phyloP scores from a whole-genome alignment of 208 protist species.

The Porcisia hertigi region DNA sequence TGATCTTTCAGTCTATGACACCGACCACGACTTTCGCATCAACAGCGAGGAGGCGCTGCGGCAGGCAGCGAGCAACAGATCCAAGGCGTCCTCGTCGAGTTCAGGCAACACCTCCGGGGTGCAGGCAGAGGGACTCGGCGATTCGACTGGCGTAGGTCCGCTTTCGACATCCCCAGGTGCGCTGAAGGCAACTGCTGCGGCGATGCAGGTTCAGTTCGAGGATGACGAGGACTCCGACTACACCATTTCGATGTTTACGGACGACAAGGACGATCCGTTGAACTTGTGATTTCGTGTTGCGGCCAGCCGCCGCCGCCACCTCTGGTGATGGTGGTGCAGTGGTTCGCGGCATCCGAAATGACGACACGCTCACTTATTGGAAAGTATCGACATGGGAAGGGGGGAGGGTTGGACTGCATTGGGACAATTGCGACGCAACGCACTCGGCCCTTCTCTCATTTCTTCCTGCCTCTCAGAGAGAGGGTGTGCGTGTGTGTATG shows the following conservation, averaged over 20 bases:
- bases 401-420: neutral
- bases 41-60: constrained; percentile 52
- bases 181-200: constrained; percentile 9
- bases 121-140: neutral
- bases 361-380: neutral
- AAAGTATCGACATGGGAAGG: neutral
- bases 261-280: constrained; percentile 20
- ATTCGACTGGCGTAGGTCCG: neutral
- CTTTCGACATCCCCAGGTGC: neutral
- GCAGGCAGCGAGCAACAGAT: constrained; percentile 2
- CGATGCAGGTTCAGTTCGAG: constrained; percentile 29
- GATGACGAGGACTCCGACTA: constrained; percentile 43
- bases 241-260: constrained; percentile 27
- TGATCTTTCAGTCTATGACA: constrained; percentile 76
- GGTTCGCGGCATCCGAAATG: neutral
- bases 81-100: neutral
- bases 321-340: neutral
- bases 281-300: neutral
- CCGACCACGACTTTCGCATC: constrained; percentile 68
- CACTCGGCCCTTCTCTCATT: neutral
- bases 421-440: neutral
- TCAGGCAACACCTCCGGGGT: neutral
- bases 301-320: neutral
- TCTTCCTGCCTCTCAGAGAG: neutral
- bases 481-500: neutral